Percentiles rank a stretch among this genome's conserved stretches.
phyloP scores from a whole-genome alignment of 306 rosid species.

The Lablab purpureus region DNA sequence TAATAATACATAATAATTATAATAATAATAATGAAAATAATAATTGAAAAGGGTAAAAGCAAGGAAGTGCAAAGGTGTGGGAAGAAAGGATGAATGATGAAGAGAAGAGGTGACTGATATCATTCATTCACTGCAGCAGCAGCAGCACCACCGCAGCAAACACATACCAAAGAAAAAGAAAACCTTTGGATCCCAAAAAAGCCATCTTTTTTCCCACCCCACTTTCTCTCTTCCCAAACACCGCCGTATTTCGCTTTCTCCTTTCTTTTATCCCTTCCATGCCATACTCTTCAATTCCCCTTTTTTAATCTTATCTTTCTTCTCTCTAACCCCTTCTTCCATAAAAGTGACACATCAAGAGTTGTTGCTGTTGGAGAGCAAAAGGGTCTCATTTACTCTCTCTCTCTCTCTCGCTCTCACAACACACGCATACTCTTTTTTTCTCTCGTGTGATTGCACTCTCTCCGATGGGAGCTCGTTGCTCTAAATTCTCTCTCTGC shows the following conservation, averaged over 20 bases:
- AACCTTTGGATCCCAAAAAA: conserved; percentile 64
- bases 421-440: neutral
- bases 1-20: too few relatives aligned
- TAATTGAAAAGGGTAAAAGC: neutral
- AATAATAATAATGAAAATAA: too few relatives aligned
- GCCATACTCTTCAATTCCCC: conserved; percentile 6
- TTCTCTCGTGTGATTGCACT: conserved; percentile 37
- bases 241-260: conserved; percentile 35
- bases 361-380: too few relatives aligned
- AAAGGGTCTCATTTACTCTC: neutral
- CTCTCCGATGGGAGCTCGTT: conserved; percentile 91
- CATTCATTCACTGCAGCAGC: conserved; percentile 15
- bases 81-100: conserved; percentile 44
- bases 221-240: conserved; percentile 69
- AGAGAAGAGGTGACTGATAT: conserved; percentile 43
- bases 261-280: neutral
- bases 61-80: neutral
- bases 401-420: too few relatives aligned
- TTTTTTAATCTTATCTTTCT: conserved; percentile 24
- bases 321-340: conserved; percentile 24
- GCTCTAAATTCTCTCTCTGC: conserved; percentile 84
- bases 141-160: conserved; percentile 1
- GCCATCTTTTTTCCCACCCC: conserved; percentile 31
- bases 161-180: neutral
- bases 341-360: neutral